Evolutionary conservation across 352 stramenopile species (phyloP), one percentile per base, ranked within the genome.

Genomic region (Pythium aphanidermatum): DNA sequence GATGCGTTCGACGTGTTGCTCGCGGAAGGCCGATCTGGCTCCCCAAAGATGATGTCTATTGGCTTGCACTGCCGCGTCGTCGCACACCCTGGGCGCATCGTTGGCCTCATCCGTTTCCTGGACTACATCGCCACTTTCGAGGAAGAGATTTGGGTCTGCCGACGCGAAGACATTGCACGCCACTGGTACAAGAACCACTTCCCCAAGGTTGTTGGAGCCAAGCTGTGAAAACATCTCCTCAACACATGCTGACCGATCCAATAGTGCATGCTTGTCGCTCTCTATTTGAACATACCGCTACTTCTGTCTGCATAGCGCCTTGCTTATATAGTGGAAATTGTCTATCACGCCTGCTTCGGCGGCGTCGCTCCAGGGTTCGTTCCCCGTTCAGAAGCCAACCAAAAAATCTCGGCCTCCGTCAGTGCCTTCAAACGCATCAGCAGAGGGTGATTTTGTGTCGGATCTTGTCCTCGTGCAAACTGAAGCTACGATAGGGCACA

Each of bases 11-110:
- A 95, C 41, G 75, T 89, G 44, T 52, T 94, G 41, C 64, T 97
- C n/a, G 71, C 85, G 23, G 94, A 98, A 69, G 92, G 91, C 20
- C 74, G 70, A 30, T 63, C 55, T 20, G 92, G 92, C 19, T 55
- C 71, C 26, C 78, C 87, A 7, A 98, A 97, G 66, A 98, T 98
- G 92, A 97, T 98, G 90, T 96, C 80, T 3, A 82, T 98, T 5
- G 92, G 92, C 2, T 68, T 98, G 28, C 94, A 98, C 54, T 98
- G 92, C 60, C 84, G 92, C 38, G 61, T 91, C n/a, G 74, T 96
- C 16, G 89, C 79, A 17, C 75, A 93, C 19, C 92, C 94, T 6
- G 92, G 81, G 4, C 76, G 92, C n/a, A 78, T 92, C 20, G 83
- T 88, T 0, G 92, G 84, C 24, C 55, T 98, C 6, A 55, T 91